phyloP scores from a whole-genome alignment of 805 yeast genomes.

The Debaryomyces prosopidis region DNA sequence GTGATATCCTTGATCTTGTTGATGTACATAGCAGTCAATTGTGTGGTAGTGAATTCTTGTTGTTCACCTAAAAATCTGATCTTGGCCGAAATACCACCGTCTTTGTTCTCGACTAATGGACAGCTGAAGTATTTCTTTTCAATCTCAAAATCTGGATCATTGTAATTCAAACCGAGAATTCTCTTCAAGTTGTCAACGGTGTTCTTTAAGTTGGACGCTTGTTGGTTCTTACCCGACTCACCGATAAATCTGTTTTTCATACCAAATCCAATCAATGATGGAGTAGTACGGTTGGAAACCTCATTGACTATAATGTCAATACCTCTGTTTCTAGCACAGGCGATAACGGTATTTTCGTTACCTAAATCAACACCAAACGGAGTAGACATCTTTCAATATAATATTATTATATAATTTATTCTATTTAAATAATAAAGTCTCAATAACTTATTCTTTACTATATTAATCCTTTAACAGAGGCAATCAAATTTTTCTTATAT shows the following conservation, averaged over 20 bases:
- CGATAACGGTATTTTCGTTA: slow-evolving; percentile 89
- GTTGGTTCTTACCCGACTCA: slow-evolving; percentile 94
- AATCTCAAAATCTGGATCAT: slow-evolving; percentile 72
- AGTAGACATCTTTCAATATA: slow-evolving; percentile 62
- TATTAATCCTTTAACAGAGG: slow-evolving; percentile 1
- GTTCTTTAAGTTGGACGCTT: slow-evolving; percentile 93
- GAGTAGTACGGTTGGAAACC: slow-evolving; percentile 97
- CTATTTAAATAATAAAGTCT: slow-evolving; percentile 1
- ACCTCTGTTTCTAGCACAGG: slow-evolving; percentile 96
- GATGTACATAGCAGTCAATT: slow-evolving; percentile 92
- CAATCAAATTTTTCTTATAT: slow-evolving; percentile 8
- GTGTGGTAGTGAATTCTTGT: slow-evolving; percentile 80
- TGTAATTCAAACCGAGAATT: slow-evolving; percentile 73
- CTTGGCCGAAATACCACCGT: slow-evolving; percentile 80
- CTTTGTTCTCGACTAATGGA: slow-evolving; percentile 65
- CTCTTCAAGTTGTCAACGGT: slow-evolving; percentile 95
- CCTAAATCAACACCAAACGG: slow-evolving; percentile 99
- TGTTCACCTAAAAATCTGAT: slow-evolving; percentile 82
- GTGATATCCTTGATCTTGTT: slow-evolving; percentile 85
- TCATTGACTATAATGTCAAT: slow-evolving; percentile 98
- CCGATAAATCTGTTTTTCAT: slow-evolving; percentile 87
- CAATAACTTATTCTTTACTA: no score
- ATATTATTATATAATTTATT: slow-evolving; percentile 3
- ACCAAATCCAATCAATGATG: slow-evolving; percentile 89
- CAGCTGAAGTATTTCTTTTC: slow-evolving; percentile 78